Evolutionary conservation across 768 basidiomycete species (phyloP).

Genomic region (Strobilomyces echinocephalus): DNA sequence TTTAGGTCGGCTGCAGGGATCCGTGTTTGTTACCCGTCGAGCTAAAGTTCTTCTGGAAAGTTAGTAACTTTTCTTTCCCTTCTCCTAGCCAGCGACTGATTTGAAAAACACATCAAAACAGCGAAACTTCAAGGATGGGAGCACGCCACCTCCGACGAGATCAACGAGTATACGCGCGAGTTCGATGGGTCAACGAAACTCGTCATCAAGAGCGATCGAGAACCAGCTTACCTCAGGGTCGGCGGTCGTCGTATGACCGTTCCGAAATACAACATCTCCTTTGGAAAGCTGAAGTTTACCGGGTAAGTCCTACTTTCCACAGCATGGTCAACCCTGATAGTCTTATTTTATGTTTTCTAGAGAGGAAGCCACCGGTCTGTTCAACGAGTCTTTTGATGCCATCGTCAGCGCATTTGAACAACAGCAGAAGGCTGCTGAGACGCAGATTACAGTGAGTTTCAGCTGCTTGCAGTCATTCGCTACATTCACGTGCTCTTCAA

Average conservation of each 20-base stretch:
- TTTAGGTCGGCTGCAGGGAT: neutral
- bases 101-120: neutral
- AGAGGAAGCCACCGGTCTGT: too few species aligned
- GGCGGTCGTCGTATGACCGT: too few species aligned
- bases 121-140: neutral
- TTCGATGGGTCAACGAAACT: too few species aligned
- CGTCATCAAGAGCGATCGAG: too few species aligned
- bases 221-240: too few species aligned
- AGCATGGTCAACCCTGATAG: neutral
- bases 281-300: neutral
- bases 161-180: neutral
- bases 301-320: neutral
- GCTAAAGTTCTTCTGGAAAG: neutral
- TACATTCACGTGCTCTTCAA: too few species aligned
- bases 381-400: too few species aligned
- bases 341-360: neutral
- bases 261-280: too few species aligned
- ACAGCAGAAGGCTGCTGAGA: too few species aligned
- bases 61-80: neutral
- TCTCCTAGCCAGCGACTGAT: neutral
- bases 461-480: too few species aligned
- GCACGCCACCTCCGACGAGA: neutral
- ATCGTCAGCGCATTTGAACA: too few species aligned
- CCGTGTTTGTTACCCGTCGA: neutral
- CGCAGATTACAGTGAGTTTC: too few species aligned